Evolutionary conservation across 208 protist species (phyloP).

Genomic region (Ichthyophonus hoferi): DNA sequence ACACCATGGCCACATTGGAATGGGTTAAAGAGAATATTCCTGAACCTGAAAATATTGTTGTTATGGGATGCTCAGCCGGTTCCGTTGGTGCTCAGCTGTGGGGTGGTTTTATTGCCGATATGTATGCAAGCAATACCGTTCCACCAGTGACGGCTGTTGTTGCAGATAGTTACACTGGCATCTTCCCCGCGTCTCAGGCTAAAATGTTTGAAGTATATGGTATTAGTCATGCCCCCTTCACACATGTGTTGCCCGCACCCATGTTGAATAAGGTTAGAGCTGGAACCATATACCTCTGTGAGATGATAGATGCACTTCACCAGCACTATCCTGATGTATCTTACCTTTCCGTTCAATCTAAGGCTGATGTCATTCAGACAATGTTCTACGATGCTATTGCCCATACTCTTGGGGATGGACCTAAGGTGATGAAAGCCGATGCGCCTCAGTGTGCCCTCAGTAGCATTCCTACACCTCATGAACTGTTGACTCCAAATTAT

Average conservation of each 20-base stretch:
- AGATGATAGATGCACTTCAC: neutral
- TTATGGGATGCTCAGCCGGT: slow-evolving; percentile 6
- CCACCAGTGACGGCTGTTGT: neutral
- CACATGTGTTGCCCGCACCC: neutral
- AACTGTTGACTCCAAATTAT: too few relatives aligned
- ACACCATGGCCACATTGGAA: neutral
- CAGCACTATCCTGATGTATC: neutral
- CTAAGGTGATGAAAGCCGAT: too few relatives aligned
- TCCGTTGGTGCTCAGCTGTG: neutral
- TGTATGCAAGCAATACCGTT: neutral
- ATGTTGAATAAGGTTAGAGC: neutral
- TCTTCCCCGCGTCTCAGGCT: neutral
- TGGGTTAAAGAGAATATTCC: neutral
- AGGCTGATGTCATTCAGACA: neutral
- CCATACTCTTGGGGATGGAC: neutral
- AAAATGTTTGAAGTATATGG: neutral
- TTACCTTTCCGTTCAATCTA: neutral
- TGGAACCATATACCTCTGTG: neutral
- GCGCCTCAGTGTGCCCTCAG: too few relatives aligned
- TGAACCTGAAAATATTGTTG: neutral
- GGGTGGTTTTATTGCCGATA: neutral
- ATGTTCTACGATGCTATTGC: neutral
- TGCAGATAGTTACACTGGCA: neutral
- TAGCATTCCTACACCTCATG: too few relatives aligned
- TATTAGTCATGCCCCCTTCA: neutral